phyloP scores from a whole-genome alignment of 2,329 filamentous ascomycete species.

The Aureobasidium sp. region DNA sequence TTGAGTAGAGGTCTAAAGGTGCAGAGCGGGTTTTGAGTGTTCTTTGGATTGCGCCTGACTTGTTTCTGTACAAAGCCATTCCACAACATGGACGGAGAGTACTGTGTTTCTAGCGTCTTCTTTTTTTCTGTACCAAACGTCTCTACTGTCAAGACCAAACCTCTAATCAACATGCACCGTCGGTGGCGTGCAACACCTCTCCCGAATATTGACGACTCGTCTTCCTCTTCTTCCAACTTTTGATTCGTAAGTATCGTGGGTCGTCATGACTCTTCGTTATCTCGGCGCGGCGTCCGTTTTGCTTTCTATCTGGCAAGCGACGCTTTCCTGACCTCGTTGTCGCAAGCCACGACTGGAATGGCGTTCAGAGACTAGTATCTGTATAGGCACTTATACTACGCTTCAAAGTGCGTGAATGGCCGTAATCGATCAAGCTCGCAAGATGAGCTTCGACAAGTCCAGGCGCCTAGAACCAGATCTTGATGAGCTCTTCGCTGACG shows the following conservation, averaged over 20 bases:
- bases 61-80: too few species aligned
- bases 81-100: too few species aligned
- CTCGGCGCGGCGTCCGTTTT: background rate
- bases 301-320: background rate
- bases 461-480: slow-evolving; percentile 44
- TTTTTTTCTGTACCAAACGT: too few species aligned
- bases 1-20: too few species aligned
- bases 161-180: too few species aligned
- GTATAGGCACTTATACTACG: background rate
- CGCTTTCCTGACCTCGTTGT: too few species aligned
- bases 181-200: too few species aligned
- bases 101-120: too few species aligned
- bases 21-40: too few species aligned
- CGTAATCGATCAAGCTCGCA: slow-evolving; percentile 1
- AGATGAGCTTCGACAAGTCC: slow-evolving; percentile 2
- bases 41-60: too few species aligned
- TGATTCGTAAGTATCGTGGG: background rate
- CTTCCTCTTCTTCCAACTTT: background rate
- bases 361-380: background rate
- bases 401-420: background rate
- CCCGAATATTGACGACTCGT: background rate
- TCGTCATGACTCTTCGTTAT: slow-evolving; percentile 6
- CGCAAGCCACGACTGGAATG: too few species aligned
- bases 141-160: too few species aligned
- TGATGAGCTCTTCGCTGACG: slow-evolving; percentile 63